phyloP scores from a whole-genome alignment of 2,329 filamentous ascomycete species.

The Fusarium staphyleae region DNA sequence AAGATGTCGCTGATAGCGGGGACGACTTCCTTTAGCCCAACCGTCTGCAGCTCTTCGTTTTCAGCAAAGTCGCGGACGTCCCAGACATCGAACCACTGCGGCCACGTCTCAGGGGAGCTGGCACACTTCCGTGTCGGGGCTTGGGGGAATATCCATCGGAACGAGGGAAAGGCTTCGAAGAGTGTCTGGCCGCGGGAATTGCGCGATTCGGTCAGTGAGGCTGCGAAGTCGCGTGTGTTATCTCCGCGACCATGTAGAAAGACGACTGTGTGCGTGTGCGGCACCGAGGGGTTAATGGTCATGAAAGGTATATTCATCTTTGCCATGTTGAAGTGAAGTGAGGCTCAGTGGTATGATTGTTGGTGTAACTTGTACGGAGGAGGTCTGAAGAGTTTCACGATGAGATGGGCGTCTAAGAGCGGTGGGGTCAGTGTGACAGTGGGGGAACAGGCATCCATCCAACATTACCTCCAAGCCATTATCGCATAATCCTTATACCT shows the following conservation, averaged over 20 bases:
- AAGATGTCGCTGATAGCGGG: constrained; percentile 44
- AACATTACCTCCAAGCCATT: too few relatives aligned
- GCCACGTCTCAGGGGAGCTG: constrained; percentile 40
- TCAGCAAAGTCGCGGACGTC: constrained; percentile 50
- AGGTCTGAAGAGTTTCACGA: too few relatives aligned
- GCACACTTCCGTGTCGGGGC: too few relatives aligned
- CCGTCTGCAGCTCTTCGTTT: constrained; percentile 52
- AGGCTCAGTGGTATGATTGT: too few relatives aligned
- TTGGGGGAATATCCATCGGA: constrained; percentile 58
- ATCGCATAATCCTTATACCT: too few relatives aligned
- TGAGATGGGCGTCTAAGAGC: too few relatives aligned
- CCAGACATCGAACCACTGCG: constrained; percentile 61
- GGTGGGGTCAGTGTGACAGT: too few relatives aligned
- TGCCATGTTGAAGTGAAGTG: too few relatives aligned
- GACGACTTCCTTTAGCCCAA: constrained; percentile 51
- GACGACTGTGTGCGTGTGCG: constrained; percentile 52
- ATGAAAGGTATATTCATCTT: too few relatives aligned
- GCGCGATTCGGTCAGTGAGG: constrained; percentile 39
- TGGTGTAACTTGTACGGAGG: too few relatives aligned
- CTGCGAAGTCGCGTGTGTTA: constrained; percentile 44
- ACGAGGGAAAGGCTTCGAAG: constrained; percentile 50
- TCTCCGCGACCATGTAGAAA: constrained; percentile 56
- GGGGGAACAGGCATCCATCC: too few relatives aligned
- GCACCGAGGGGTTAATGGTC: too few relatives aligned
- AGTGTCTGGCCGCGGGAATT: constrained; percentile 46